Evolutionary conservation across 441 rosid species (phyloP).

Genomic region (Jatropha podagrica): DNA sequence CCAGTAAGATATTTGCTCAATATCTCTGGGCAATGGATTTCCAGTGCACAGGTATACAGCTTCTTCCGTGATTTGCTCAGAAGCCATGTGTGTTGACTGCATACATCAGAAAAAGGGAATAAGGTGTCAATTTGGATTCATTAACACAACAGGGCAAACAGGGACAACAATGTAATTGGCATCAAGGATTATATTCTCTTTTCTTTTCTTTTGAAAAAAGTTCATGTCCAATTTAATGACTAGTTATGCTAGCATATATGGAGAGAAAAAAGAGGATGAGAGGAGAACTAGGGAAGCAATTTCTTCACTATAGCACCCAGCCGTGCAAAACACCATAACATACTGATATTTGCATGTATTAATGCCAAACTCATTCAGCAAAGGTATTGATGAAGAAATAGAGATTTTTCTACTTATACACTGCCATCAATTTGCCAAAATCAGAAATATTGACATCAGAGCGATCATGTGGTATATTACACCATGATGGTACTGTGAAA

Average conservation of each 20-base stretch:
- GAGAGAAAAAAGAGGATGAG: background rate
- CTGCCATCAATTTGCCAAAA: background rate
- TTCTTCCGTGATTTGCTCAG: constrained; percentile 76
- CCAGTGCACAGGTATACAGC: constrained; percentile 93
- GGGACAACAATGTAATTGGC: background rate
- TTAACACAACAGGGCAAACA: background rate
- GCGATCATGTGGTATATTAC: background rate
- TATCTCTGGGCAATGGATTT: constrained; percentile 90
- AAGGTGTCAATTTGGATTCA: constrained; percentile 1
- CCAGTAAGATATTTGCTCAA: constrained; percentile 85
- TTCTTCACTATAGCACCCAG: background rate
- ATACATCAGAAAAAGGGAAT: constrained; percentile 24
- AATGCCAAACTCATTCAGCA: background rate
- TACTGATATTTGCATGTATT: background rate
- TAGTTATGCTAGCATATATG: background rate
- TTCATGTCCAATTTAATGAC: background rate
- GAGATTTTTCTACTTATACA: too few relatives aligned
- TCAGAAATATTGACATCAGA: background rate
- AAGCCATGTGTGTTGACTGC: constrained; percentile 99
- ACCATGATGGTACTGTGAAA: background rate
- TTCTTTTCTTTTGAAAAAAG: background rate
- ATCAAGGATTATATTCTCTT: background rate
- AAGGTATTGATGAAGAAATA: background rate
- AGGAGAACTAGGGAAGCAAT: background rate
- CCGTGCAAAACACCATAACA: background rate